phyloP scores from a whole-genome alignment of 345 rosid species.

The Arabidopsis arenosa region DNA sequence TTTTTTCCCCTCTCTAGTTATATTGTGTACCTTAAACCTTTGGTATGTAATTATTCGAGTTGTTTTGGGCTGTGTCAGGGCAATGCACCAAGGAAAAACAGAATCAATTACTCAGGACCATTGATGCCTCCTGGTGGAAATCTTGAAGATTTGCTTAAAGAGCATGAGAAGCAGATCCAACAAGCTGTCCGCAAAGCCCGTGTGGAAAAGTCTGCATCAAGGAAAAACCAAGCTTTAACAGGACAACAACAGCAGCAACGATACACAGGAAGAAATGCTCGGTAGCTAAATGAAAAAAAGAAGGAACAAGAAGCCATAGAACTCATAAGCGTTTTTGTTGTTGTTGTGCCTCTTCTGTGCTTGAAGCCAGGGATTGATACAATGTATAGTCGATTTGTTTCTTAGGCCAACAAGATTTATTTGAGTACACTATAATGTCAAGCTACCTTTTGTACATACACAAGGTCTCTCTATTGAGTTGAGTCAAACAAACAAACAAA shows the following conservation, averaged over 20 bases:
- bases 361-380: constrained; percentile 38
- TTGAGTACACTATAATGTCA: constrained; percentile 33
- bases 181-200: constrained; percentile 89
- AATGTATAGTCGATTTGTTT: constrained; percentile 33
- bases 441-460: constrained; percentile 34
- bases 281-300: constrained; percentile 24
- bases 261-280: constrained; percentile 38
- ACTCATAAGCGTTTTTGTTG: constrained; percentile 17
- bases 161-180: constrained; percentile 92
- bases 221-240: constrained; percentile 28
- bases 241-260: constrained; percentile 37
- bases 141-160: constrained; percentile 84
- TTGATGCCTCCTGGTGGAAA: constrained; percentile 91
- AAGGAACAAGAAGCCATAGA: constrained; percentile 23
- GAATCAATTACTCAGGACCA: constrained; percentile 91
- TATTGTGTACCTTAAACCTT: background rate
- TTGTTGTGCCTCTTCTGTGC: constrained; percentile 19
- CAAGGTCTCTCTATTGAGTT: constrained; percentile 21
- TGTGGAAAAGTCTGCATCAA: constrained; percentile 53
- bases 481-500: constrained; percentile 37
- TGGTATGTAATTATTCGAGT: background rate
- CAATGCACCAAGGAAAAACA: constrained; percentile 66
- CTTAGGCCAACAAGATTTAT: constrained; percentile 37
- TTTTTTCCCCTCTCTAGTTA: background rate
- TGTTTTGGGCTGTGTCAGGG: constrained; percentile 52